phyloP scores from a whole-genome alignment of 2,329 filamentous ascomycete species.

The Sporothrix schenckii region DNA sequence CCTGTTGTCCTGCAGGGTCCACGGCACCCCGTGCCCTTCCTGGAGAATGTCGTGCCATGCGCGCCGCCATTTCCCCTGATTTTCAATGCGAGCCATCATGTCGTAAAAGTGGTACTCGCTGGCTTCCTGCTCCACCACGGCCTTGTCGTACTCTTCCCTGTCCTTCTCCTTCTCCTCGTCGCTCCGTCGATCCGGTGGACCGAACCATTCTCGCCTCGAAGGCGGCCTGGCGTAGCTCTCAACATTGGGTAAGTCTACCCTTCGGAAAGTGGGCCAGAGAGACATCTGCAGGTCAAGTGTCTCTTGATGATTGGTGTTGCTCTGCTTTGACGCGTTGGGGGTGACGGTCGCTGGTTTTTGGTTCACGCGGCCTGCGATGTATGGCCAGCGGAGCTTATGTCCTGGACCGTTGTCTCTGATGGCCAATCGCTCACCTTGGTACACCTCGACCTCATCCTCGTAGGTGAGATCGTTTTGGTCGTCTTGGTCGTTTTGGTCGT shows the following conservation, averaged over 20 bases:
- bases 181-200: background rate
- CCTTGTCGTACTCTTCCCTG: background rate
- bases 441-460: constrained; percentile 4
- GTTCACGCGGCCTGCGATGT: background rate
- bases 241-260: background rate
- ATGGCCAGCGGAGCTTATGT: background rate
- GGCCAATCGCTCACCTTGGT: background rate
- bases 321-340: background rate
- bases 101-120: background rate
- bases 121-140: background rate
- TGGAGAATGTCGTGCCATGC: constrained; percentile 11
- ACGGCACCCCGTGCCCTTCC: background rate
- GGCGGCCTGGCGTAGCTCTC: background rate
- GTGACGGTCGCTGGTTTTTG: background rate
- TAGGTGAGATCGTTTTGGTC: background rate
- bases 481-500: background rate
- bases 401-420: constrained; percentile 9
- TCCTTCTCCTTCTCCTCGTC: background rate
- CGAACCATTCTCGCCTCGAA: background rate
- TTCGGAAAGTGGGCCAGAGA: constrained; percentile 25
- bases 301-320: background rate
- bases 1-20: background rate
- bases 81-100: background rate
- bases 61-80: constrained; percentile 12
- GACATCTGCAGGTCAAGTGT: constrained; percentile 22